Evolutionary conservation across 306 rosid genomes (phyloP).

Genomic region (Cicer bijugum): DNA sequence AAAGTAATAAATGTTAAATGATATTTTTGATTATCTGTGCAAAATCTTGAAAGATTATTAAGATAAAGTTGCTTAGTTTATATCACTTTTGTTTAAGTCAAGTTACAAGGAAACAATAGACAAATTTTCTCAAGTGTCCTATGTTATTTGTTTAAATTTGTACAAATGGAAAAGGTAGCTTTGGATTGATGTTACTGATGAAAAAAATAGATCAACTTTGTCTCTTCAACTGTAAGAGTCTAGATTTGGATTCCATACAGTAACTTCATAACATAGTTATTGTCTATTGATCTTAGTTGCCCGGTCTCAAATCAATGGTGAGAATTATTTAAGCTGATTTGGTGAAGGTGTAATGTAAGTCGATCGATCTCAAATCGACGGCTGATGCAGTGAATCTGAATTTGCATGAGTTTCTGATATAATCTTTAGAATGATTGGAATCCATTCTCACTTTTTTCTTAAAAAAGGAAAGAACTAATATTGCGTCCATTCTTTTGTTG

Average conservation of each 20-base stretch:
- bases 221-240: not conserved
- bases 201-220: not conserved
- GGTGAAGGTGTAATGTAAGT: not conserved
- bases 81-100: too few relatives aligned
- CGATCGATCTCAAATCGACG: not conserved
- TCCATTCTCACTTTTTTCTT: not conserved
- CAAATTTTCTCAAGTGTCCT: not conserved
- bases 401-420: not conserved
- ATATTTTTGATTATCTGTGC: not conserved
- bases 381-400: not conserved
- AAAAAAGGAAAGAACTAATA: not conserved
- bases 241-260: not conserved
- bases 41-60: not conserved
- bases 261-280: not conserved
- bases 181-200: not conserved
- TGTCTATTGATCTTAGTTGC: not conserved
- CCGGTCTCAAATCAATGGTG: not conserved
- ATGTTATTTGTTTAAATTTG: not conserved
- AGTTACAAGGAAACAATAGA: not conserved
- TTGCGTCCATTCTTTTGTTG: not conserved
- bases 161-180: not conserved
- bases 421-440: not conserved
- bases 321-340: not conserved
- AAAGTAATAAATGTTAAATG: not conserved
- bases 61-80: not conserved